Base-by-base conservation (phyloP, 176 grass and related monocot species). In the Aegilops sharonensis region DNA sequence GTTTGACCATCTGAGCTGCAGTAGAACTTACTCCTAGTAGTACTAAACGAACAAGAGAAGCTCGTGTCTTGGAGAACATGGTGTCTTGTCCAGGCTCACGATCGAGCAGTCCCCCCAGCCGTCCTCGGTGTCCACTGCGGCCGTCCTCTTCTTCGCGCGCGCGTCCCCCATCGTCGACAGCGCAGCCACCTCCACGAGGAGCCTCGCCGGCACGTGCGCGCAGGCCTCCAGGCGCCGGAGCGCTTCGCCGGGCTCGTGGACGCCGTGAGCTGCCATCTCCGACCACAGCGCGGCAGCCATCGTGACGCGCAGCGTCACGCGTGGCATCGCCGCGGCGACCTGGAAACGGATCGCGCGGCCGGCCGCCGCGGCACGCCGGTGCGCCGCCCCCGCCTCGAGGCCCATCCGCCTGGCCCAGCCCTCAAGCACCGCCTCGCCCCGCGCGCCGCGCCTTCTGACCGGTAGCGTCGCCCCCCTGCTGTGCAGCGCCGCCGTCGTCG, bases 281-380 rank as follows among this genome's bases (percentile, higher is more conserved):
- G 15, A 23, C 92, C 89, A 87, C 20, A 89, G 81, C 76, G 81
- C 89, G 0, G 82, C 92, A 8, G 87, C 89, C 74, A 89, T 79
- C 6, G 78, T 60, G 47, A 89, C 84, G 45, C 89, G 77, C 11
- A 62, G 80, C n/a, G 81, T 20, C 56, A 85, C 34, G 12, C 25
- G 81, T n/a, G 5, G 56, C 85, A n/a, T 3, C 3, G 32, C 24
- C 83, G 5, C 24, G 14, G 31, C 25, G 25, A 66, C 65, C 54
- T 57, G 24, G 6, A 29, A 42, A 5, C 62, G 47, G 45, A 88
- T 11, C 75, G 52, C 83, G 12, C 52, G 79, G 70, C 8, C 13
- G 2, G 85, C 89, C 2, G 34, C 61, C 18, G 75, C 50, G 5
- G 71, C 78, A 21, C 70, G 50, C 3, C 45, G 17, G 9, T 63